phyloP scores from a whole-genome alignment of 2,329 filamentous ascomycete genomes.

The Stagonosporopsis rhizophila region DNA sequence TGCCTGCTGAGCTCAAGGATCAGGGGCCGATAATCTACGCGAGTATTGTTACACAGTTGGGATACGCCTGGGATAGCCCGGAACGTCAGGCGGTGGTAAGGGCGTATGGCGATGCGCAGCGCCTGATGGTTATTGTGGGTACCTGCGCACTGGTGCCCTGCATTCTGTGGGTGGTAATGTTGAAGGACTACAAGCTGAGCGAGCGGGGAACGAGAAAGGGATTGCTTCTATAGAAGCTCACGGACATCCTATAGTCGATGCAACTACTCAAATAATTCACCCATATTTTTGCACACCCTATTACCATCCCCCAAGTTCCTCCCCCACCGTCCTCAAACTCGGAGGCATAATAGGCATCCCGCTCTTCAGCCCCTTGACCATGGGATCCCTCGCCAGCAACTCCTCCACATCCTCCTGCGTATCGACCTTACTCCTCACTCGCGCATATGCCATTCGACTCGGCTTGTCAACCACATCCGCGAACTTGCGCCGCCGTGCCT shows the following conservation, averaged over 20 bases:
- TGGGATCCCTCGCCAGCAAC: conserved; percentile 35
- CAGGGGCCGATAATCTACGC: conserved; percentile 33
- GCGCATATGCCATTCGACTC: conserved; percentile 36
- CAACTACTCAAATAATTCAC: background rate
- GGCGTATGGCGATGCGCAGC: conserved; percentile 44
- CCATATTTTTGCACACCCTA: too few species aligned
- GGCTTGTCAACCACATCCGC: conserved; percentile 45
- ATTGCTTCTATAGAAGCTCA: background rate
- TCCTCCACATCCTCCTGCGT: conserved; percentile 33
- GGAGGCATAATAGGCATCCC: conserved; percentile 43
- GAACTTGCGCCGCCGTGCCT: conserved; percentile 46
- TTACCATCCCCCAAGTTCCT: conserved; percentile 41
- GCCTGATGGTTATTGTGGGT: conserved; percentile 40
- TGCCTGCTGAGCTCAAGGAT: conserved; percentile 23
- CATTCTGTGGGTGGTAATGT: conserved; percentile 30
- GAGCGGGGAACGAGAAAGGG: conserved; percentile 14
- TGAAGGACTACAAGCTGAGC: conserved; percentile 31
- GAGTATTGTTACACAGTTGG: conserved; percentile 61
- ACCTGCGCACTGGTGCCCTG: conserved; percentile 34
- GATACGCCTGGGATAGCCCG: conserved; percentile 56
- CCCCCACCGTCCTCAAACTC: conserved; percentile 33
- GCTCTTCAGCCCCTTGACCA: conserved; percentile 39
- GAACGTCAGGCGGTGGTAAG: conserved; percentile 51
- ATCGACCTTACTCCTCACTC: conserved; percentile 37
- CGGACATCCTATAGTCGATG: background rate